phyloP scores from a whole-genome alignment of 805 yeast genomes.

The Saturnispora zaruensis region DNA sequence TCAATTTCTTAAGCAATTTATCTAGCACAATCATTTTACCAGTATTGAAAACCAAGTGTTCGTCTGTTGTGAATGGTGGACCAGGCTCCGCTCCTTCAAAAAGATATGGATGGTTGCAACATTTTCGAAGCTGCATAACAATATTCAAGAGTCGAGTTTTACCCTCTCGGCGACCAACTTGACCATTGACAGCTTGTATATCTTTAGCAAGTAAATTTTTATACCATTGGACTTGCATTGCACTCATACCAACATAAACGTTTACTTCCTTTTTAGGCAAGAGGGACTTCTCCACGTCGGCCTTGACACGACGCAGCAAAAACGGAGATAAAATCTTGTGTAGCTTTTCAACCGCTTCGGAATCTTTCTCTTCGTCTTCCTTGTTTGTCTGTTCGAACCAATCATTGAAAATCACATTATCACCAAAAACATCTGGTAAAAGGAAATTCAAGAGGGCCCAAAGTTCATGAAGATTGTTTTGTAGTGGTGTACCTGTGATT shows the following conservation, averaged over 20 bases:
- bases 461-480: constrained; percentile 68
- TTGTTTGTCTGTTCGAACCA: constrained; percentile 50
- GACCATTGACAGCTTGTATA: constrained; percentile 80
- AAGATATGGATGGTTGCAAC: constrained; percentile 78
- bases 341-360: constrained; percentile 44
- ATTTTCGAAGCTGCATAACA: constrained; percentile 78
- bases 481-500: constrained; percentile 78
- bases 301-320: constrained; percentile 63
- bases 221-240: constrained; percentile 76
- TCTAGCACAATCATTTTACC: constrained; percentile 68
- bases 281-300: constrained; percentile 73
- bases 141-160: constrained; percentile 70
- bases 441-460: constrained; percentile 76
- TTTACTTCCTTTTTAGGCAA: constrained; percentile 70
- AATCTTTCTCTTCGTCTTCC: constrained; percentile 29
- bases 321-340: constrained; percentile 74
- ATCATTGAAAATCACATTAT: constrained; percentile 62
- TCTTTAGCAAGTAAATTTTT: constrained; percentile 70
- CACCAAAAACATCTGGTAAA: constrained; percentile 71
- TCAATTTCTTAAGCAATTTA: constrained; percentile 50
- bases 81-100: constrained; percentile 90
- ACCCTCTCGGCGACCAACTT: constrained; percentile 63
- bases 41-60: constrained; percentile 66
- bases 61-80: constrained; percentile 81
- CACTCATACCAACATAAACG: constrained; percentile 64